Conservation (phyloP, 1,284 basidiomycete genomes). For the Filobasidium uniguttulatum region DNA sequence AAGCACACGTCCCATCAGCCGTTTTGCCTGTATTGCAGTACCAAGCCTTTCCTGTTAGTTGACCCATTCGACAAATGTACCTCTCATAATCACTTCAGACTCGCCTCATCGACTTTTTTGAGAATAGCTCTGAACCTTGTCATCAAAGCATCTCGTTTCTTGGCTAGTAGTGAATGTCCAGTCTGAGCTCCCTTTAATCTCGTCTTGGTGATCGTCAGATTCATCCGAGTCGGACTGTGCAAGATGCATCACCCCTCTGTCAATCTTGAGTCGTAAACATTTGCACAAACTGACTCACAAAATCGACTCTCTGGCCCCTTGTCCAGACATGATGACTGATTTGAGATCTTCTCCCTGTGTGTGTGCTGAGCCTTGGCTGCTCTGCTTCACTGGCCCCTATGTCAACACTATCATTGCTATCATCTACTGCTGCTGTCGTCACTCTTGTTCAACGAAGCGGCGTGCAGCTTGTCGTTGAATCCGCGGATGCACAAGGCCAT, state of each 20-base stretch:
- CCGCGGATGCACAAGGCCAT: too few relatives aligned
- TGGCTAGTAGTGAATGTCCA: constrained; percentile 89
- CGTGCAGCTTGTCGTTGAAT: too few relatives aligned
- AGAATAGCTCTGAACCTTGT: constrained; percentile 82
- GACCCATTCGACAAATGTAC: neutral
- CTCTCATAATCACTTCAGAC: constrained; percentile 20
- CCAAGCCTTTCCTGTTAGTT: too few relatives aligned
- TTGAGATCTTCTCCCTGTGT: too few relatives aligned
- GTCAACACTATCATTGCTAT: too few relatives aligned
- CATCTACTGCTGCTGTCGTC: too few relatives aligned
- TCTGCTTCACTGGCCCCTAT: too few relatives aligned
- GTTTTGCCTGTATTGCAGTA: constrained; percentile 57
- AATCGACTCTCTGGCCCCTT: constrained; percentile 75
- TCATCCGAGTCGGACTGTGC: constrained; percentile 71
- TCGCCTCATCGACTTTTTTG: constrained; percentile 82
- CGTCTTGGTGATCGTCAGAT: constrained; percentile 82
- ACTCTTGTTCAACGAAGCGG: too few relatives aligned
- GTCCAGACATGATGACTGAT: constrained; percentile 57
- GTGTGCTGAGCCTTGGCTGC: too few relatives aligned
- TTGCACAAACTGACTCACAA: constrained; percentile 45
- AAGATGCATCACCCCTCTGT: too few relatives aligned
- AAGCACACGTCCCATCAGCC: constrained; percentile 98
- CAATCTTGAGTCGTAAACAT: too few relatives aligned
- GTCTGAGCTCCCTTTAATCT: constrained; percentile 94
- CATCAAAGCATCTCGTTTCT: constrained; percentile 91